Percentiles rank a stretch among this genome's conserved stretches.
Evolutionary conservation across 148 eudicot species (phyloP).

Genomic region (Selenicereus undatus): DNA sequence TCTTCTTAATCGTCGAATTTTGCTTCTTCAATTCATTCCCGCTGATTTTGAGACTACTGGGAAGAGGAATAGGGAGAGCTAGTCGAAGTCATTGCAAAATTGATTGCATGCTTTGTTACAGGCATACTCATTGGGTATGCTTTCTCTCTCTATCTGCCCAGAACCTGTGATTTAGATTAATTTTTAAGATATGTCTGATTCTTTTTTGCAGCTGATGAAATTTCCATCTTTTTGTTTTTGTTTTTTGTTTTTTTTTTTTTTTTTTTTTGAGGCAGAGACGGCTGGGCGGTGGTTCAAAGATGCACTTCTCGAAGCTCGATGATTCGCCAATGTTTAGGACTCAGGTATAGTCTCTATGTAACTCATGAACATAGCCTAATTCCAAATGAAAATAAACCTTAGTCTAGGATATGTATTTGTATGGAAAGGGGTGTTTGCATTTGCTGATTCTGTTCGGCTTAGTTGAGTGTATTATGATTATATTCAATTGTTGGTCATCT

Average conservation of each 20-base stretch:
- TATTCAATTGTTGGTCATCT: background rate
- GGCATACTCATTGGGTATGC: conserved; percentile 25
- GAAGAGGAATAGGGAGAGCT: background rate
- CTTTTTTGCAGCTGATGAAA: background rate
- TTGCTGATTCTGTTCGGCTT: background rate
- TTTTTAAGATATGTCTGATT: background rate
- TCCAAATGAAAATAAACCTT: background rate
- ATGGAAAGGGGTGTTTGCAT: background rate
- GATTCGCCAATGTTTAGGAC: conserved; percentile 79
- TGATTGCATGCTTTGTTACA: conserved; percentile 34
- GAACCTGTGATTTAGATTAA: background rate
- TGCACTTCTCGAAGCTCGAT: conserved; percentile 55
- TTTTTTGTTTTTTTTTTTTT: background rate
- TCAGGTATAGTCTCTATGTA: conserved; percentile 34
- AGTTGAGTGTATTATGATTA: background rate
- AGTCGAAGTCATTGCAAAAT: background rate
- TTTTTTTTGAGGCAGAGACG: conserved; percentile 30
- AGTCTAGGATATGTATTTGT: background rate
- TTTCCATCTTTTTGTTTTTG: no score
- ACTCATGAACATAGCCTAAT: background rate
- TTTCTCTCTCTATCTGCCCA: background rate
- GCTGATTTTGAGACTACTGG: background rate
- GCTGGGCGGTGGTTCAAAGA: conserved; percentile 28
- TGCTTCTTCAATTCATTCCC: background rate
- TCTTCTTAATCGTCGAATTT: background rate